Conservation (phyloP, 495 filamentous ascomycete genomes). For the Clohesyomyces aquaticus region DNA sequence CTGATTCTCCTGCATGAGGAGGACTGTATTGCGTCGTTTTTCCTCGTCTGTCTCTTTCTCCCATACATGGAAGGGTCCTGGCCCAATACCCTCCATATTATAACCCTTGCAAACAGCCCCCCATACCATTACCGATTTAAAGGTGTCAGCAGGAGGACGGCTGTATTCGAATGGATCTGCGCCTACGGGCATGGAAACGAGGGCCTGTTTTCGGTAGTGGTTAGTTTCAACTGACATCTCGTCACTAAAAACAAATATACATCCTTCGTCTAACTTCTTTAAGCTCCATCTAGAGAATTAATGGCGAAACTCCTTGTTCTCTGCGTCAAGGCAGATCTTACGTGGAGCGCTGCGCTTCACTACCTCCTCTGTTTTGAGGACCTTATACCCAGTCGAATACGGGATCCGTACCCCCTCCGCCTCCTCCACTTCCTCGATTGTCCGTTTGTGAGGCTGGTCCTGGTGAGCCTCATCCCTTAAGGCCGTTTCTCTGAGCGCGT, state of each 20-base stretch:
- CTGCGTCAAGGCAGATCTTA: not conserved
- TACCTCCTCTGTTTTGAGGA: not conserved
- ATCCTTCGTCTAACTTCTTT: not conserved
- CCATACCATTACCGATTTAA: not conserved
- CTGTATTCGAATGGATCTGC: not conserved
- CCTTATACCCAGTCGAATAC: slow-evolving; percentile 1
- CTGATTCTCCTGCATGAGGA: not conserved
- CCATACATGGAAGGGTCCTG: slow-evolving; percentile 3
- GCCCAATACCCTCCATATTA: not conserved
- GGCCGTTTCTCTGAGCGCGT: not conserved
- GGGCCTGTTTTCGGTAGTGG: not conserved
- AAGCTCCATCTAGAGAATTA: not conserved
- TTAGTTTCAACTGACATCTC: slow-evolving; percentile 2
- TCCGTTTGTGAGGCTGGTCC: not conserved
- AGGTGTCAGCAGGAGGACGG: not conserved
- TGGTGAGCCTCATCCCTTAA: not conserved
- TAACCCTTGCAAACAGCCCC: not conserved
- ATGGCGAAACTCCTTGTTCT: not conserved
- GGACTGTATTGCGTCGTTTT: not conserved
- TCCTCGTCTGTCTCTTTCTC: slow-evolving; percentile 4
- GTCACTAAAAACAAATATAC: slow-evolving; percentile 3
- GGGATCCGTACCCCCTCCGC: not conserved
- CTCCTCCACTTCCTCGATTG: not conserved
- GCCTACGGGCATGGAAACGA: not conserved
- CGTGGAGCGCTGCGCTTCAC: not conserved